A percentile compares a stretch with the other conserved stretches of the same genome.
Conservation (phyloP, 495 filamentous ascomycete genomes). For the Lasiosphaeris hirsuta region DNA sequence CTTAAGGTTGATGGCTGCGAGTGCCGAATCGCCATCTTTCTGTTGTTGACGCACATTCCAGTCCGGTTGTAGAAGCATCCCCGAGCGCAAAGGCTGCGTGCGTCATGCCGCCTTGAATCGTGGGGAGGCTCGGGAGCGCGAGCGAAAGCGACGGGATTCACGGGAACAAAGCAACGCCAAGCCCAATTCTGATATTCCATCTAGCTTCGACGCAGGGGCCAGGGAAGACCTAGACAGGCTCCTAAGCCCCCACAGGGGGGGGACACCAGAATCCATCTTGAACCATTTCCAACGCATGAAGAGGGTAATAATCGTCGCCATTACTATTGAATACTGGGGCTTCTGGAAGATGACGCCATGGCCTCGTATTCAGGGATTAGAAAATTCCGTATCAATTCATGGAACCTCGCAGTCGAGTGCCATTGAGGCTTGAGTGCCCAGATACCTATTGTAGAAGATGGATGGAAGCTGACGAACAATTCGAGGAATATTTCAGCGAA, state of each 20-base stretch:
- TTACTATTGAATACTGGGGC: not conserved
- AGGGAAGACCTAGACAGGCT: conserved; percentile 14
- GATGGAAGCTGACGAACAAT: not conserved
- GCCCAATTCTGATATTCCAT: conserved; percentile 11
- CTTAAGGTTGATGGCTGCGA: conserved; percentile 29
- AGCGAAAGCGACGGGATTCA: not conserved
- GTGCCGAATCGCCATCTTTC: conserved; percentile 16
- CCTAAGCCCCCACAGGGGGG: not conserved
- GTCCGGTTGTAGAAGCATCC: conserved; percentile 31
- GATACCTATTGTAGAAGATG: not conserved
- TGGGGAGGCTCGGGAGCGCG: conserved; percentile 16
- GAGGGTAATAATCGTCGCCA: not conserved
- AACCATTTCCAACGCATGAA: conserved; percentile 12
- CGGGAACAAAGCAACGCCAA: conserved; percentile 14
- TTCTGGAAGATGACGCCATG: too few relatives aligned
- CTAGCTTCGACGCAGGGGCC: conserved; percentile 23
- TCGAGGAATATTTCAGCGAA: not conserved
- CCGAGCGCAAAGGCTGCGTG: conserved; percentile 18
- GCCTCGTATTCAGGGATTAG: too few relatives aligned
- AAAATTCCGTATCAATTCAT: too few relatives aligned
- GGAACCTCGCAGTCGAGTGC: too few relatives aligned
- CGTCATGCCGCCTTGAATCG: conserved; percentile 23
- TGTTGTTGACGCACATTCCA: conserved; percentile 19
- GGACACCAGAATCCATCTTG: not conserved
- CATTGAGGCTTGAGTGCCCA: not conserved